These are phyloP conservation scores for Recurvomyces mirabilis DNA, from an alignment of 495 filamentous ascomycete species.

Conservation along the genomic window DNA sequence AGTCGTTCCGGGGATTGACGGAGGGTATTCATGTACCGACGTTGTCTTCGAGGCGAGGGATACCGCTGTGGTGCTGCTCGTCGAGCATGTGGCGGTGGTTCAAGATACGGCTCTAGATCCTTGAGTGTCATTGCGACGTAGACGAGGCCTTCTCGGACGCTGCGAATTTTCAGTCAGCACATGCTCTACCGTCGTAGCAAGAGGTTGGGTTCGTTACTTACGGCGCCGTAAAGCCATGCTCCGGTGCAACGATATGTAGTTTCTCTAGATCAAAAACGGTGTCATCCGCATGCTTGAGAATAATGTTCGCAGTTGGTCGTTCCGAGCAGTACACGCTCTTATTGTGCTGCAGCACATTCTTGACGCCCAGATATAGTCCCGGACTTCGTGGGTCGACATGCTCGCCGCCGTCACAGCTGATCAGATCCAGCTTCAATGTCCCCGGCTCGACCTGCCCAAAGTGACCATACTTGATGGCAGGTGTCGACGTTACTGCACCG, in stretches of 20 bases:
- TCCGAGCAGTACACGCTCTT: slow-evolving; percentile 80
- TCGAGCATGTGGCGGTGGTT: slow-evolving; percentile 7
- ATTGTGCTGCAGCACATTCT: slow-evolving; percentile 77
- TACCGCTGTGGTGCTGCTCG: neutral
- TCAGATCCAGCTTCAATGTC: slow-evolving; percentile 69
- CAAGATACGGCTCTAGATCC: slow-evolving; percentile 61
- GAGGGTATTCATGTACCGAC: neutral
- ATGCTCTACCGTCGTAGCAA: slow-evolving; percentile 10
- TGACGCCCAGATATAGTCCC: slow-evolving; percentile 47
- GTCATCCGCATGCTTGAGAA: slow-evolving; percentile 66
- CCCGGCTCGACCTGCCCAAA: slow-evolving; percentile 77
- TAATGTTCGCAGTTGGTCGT: slow-evolving; percentile 68
- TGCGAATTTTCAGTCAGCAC: slow-evolving; percentile 25
- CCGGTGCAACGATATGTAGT: slow-evolving; percentile 78
- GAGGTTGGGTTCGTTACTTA: slow-evolving; percentile 39
- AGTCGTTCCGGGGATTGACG: slow-evolving; percentile 11
- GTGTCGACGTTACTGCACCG: neutral
- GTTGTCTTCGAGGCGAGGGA: neutral
- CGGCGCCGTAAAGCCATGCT: slow-evolving; percentile 72
- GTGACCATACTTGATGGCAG: slow-evolving; percentile 59
- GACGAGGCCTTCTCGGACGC: slow-evolving; percentile 86
- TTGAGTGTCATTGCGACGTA: slow-evolving; percentile 78
- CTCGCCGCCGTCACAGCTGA: slow-evolving; percentile 78
- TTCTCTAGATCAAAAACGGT: slow-evolving; percentile 71
- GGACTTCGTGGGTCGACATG: slow-evolving; percentile 31